These are phyloP conservation scores for Didymella arachidicola DNA, from an alignment of 2,329 filamentous ascomycete genomes.

Conservation along the genomic window DNA sequence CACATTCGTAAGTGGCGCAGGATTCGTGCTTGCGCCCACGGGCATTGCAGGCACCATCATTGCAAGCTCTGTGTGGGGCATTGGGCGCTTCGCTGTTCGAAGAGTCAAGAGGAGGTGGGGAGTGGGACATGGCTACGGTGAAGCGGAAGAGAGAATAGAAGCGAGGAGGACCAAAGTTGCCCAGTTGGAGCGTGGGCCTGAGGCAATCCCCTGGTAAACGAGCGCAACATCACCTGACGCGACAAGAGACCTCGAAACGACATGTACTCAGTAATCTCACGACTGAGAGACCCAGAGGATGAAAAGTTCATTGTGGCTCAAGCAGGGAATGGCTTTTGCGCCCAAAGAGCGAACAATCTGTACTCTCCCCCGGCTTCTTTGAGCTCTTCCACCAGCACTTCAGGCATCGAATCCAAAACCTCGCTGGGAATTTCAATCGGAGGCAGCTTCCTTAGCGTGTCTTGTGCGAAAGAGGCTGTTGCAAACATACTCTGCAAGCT, in stretches of 20 bases:
- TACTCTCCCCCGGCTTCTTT: neutral
- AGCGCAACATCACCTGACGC: too few species aligned
- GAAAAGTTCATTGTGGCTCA: neutral
- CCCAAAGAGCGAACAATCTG: neutral
- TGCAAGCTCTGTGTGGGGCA: conserved; percentile 50
- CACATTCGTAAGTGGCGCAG: conserved; percentile 49
- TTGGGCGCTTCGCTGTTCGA: conserved; percentile 48
- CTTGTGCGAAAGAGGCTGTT: conserved; percentile 16
- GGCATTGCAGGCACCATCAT: conserved; percentile 51
- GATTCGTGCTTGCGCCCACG: conserved; percentile 54
- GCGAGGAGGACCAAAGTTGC: conserved; percentile 25
- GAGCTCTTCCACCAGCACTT: neutral
- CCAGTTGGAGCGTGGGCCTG: conserved; percentile 26
- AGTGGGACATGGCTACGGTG: conserved; percentile 27
- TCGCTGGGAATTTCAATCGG: conserved; percentile 10
- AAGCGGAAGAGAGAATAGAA: conserved; percentile 25
- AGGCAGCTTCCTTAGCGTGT: conserved; percentile 22
- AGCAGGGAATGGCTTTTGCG: neutral
- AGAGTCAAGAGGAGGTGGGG: conserved; percentile 44
- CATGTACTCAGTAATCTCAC: neutral
- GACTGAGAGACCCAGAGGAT: neutral
- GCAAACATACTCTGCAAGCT: conserved; percentile 25
- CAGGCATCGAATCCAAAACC: neutral
- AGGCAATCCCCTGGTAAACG: conserved; percentile 36
- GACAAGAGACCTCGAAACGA: too few species aligned